Evolutionary conservation across 306 rosid genomes (phyloP).

Genomic region (Acacia crassicarpa): DNA sequence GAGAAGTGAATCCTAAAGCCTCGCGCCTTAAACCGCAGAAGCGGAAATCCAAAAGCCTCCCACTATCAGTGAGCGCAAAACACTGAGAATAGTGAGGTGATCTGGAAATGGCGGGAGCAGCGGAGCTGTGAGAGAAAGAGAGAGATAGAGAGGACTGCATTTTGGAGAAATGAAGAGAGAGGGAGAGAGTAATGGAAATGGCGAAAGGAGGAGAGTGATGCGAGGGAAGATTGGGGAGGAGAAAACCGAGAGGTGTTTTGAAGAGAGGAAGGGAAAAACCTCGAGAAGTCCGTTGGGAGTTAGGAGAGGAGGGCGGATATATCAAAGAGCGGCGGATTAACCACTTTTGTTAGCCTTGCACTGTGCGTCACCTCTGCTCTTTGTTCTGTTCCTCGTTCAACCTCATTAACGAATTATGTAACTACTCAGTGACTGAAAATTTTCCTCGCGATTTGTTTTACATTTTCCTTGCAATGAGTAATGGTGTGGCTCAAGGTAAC

Average conservation of each 20-base stretch:
- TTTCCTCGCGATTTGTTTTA: neutral
- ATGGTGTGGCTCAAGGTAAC: no score
- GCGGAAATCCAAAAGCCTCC: slow-evolving; percentile 59
- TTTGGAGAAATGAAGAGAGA: slow-evolving; percentile 28
- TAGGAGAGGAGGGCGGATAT: slow-evolving; percentile 55
- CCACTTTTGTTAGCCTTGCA: slow-evolving; percentile 31
- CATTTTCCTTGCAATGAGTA: neutral
- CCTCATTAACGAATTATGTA: neutral
- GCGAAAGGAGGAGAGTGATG: slow-evolving; percentile 19
- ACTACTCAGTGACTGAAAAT: neutral
- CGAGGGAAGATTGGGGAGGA: neutral
- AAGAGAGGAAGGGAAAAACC: slow-evolving; percentile 23
- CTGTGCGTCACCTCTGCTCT: neutral
- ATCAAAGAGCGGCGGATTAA: slow-evolving; percentile 68
- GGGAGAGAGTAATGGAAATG: neutral
- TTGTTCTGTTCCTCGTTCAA: neutral
- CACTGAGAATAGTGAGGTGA: slow-evolving; percentile 35
- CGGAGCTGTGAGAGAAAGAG: slow-evolving; percentile 51
- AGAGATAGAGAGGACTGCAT: slow-evolving; percentile 89
- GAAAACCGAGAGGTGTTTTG: neutral
- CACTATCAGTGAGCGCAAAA: slow-evolving; percentile 15
- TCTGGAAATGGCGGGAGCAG: slow-evolving; percentile 50
- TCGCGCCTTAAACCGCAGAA: slow-evolving; percentile 84
- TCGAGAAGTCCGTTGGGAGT: slow-evolving; percentile 69
- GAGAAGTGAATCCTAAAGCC: slow-evolving; percentile 58